phyloP scores from a whole-genome alignment of 176 grass and related monocot species.

The Metroxylon sagu region DNA sequence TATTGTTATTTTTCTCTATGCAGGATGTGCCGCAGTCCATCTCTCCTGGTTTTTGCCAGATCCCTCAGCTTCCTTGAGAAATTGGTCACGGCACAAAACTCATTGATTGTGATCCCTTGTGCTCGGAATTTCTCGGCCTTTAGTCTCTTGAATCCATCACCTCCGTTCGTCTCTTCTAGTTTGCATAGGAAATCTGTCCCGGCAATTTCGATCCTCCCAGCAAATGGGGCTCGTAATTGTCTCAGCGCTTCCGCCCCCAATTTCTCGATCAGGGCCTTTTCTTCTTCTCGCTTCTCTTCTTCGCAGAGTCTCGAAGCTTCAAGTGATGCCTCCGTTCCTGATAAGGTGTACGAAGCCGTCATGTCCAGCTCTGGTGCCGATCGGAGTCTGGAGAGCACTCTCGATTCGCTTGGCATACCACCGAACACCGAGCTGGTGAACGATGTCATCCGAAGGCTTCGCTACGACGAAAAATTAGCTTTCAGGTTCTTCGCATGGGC shows the following conservation, averaged over 20 bases:
- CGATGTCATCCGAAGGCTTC: conserved; percentile 56
- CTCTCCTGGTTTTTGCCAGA: no score
- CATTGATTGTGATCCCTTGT: no score
- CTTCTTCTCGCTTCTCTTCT: neutral
- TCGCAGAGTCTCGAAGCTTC: conserved; percentile 7
- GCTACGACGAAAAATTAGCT: conserved; percentile 84
- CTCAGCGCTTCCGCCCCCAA: neutral
- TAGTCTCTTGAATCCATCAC: no score
- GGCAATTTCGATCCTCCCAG: no score
- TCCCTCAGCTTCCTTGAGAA: no score
- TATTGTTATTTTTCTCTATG: no score
- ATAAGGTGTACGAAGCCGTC: conserved; percentile 28
- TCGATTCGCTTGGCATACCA: conserved; percentile 34
- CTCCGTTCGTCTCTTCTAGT: no score
- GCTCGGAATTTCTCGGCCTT: no score
- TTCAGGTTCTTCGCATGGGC: conserved; percentile 84
- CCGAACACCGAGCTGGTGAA: conserved; percentile 55
- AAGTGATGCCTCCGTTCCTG: conserved; percentile 1
- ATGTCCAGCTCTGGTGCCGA: conserved; percentile 9
- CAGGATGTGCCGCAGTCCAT: no score
- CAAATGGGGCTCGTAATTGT: no score
- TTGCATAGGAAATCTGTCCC: no score
- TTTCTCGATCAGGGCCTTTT: conserved; percentile 12
- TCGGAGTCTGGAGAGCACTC: conserved; percentile 1
- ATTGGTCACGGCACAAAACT: no score